phyloP scores from a whole-genome alignment of 179 eudicot species.

The Beta corolliflora region DNA sequence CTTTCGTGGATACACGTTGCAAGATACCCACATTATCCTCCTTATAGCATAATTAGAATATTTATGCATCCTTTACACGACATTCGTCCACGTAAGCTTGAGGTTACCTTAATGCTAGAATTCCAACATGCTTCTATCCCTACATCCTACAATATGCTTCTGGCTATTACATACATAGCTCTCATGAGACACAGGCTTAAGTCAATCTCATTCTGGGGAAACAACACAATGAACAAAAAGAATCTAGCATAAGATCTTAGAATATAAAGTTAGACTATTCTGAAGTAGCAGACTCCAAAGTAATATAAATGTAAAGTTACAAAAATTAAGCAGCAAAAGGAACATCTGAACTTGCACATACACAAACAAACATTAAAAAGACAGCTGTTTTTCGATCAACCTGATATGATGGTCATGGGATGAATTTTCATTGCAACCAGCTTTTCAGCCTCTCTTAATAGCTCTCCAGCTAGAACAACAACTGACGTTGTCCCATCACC shows the following conservation, averaged over 20 bases:
- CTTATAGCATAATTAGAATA: background rate
- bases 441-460: slow-evolving; percentile 96
- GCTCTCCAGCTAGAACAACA: slow-evolving; percentile 98
- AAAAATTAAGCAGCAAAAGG: background rate
- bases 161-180: background rate
- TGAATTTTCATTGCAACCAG: slow-evolving; percentile 85
- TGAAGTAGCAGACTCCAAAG: background rate
- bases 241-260: background rate
- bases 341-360: background rate
- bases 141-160: background rate
- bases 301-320: background rate
- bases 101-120: background rate
- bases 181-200: no score
- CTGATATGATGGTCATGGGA: slow-evolving; percentile 95
- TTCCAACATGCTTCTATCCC: slow-evolving; percentile 3
- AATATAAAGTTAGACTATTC: background rate
- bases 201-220: background rate
- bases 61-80: background rate
- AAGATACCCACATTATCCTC: background rate
- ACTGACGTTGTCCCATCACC: slow-evolving; percentile 99
- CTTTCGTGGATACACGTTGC: background rate
- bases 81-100: background rate
- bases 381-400: slow-evolving; percentile 28
- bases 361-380: background rate
- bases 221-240: background rate